Evolutionary conservation across 768 basidiomycete species (phyloP).

Genomic region (Lactarius psammicola): DNA sequence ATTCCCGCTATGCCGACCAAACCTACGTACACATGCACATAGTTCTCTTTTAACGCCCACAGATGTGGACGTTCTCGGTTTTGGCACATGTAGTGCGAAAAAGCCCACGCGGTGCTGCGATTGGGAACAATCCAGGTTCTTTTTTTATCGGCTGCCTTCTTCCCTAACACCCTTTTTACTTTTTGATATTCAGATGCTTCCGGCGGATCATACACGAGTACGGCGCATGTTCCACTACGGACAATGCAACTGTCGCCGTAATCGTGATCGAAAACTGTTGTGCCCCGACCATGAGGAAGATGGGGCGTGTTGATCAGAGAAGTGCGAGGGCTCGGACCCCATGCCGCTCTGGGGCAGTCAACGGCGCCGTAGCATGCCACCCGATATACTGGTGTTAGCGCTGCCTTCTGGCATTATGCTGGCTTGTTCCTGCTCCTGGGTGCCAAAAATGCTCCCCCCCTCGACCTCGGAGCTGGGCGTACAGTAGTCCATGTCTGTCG

Average conservation of each 20-base stretch:
- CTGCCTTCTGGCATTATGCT: not conserved
- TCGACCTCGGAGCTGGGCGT: not conserved
- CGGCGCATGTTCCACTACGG: not conserved
- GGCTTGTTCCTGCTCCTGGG: not conserved
- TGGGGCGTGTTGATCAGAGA: not conserved
- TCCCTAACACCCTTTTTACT: not conserved
- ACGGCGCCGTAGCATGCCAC: not conserved
- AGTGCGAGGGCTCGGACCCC: not conserved
- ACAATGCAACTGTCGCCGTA: not conserved
- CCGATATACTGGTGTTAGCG: not conserved
- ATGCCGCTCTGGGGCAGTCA: not conserved
- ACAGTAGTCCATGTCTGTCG: not conserved
- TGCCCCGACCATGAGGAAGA: not conserved
- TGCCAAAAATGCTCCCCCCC: not conserved
- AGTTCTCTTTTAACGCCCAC: not conserved
- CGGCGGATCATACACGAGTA: not conserved
- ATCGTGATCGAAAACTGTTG: not conserved
- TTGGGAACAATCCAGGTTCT: not conserved
- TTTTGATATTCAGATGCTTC: not conserved
- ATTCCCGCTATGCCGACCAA: not conserved
- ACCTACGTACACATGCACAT: not conserved
- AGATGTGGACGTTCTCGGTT: conserved; percentile 1
- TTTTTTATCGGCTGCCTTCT: not conserved
- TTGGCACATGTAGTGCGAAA: not conserved
- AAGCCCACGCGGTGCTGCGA: not conserved